Base-by-base conservation (phyloP, 2,329 filamentous ascomycete genomes). In the Pyricularia sp. region DNA sequence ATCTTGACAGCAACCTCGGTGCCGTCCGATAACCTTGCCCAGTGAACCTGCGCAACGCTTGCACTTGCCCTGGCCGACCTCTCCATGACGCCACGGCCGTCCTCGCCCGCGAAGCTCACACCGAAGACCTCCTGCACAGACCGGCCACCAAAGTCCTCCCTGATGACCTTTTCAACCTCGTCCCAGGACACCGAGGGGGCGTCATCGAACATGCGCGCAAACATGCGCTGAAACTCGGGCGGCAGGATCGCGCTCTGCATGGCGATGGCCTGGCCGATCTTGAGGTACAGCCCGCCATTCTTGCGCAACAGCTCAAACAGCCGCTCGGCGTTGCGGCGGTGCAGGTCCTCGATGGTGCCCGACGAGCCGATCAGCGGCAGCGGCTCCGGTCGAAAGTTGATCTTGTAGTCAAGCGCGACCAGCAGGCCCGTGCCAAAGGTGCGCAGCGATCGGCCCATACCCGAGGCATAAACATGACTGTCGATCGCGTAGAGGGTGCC, bases 231-330 rank as follows among this genome's bases (percentile, higher is more conserved):
- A 74, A 98, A 98, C 79, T 97, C 93, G 0, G 94, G 92, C 30
- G 95, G 95, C 71, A 99, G 81, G 30, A 98, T 89, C 0, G 94
- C 94, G 73, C 92, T 94, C 83, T 99, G 95, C 95, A 98, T 98
- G 17, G 94, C 95, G 73, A 99, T 94, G 4, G 95, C 95, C 83
- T 99, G 95, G 0, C 95, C 95, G 70, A 99, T 97, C 84, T 99
- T 99, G 76, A 98, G 84, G 77, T 98, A 99, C 23, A 99, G 80
- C 0, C 95, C 95, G 70, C 95, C 94, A 84, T 99, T 99, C 69
- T 87, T 82, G 30, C 92, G 86, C 72, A 98, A 84, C 71, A 99
- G 81, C 33, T 94, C 85, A 70, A 92, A 97, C 55, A 98, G 81
- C 30, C 92, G 85, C 80, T 93, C 88, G 0, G 95, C 95, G 76